Base-by-base conservation (phyloP, 306 rosid genomes). In the Nissolia schottii region DNA sequence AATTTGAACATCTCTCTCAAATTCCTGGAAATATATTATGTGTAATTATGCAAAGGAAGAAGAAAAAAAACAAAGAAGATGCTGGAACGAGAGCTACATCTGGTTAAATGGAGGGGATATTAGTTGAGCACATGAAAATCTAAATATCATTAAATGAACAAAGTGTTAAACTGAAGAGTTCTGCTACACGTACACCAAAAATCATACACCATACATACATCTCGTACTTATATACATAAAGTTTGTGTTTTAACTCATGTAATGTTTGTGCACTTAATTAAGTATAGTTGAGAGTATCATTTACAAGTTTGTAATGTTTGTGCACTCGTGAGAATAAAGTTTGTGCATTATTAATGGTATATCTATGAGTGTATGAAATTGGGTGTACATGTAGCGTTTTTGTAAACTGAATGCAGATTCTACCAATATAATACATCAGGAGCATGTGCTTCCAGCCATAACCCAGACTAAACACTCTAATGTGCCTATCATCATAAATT, bases 1-100 rank as follows among this genome's bases (percentile, higher is more conserved):
- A 95, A 85, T 75, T 91, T 95, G 88, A 95, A 95, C 99, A 95
- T 89, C 86, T 86, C 97, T 83, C 97, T 86, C 94, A 95, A 81
- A 87, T 95, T 95, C 96, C 99, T 95, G 85, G 58, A 85, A 85
- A 68, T 60, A 73, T 27, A 61, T 45, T 29, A 38, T 1, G 70
- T 23, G 61, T 41, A 61, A 54, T 45, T 71, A 64, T 64, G 67
- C 70, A 55, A 57, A 46, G 69, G 63, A 55, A 74, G 50, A 62
- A 29, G 49, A 34, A 31, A 5, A 37, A 54, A 43, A 62, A 22
- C 13, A 72, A 25, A 34, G 25, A 43, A 7, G 31, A 67, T 23
- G 25, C 53, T 19, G 9, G 40, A 67, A 53, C 9, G 41, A 58
- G 38, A 24, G 61, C 62, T 41, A 12, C 23, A 10, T 27, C 48